phyloP scores from a whole-genome alignment of 2,329 filamentous ascomycete species.

The Verticillium nubilum region DNA sequence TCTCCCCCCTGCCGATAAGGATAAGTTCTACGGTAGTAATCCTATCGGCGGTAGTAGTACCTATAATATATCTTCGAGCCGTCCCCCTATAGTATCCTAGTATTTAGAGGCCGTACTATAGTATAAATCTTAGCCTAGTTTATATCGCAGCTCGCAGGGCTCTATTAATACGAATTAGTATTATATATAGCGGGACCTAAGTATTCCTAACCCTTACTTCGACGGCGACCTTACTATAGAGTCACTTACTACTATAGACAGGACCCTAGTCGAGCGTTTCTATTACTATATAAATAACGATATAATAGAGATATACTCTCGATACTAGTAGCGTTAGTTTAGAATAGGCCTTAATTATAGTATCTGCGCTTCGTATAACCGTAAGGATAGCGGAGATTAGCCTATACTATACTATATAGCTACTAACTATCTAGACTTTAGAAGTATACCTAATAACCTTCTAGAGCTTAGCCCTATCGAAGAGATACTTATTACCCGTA shows the following conservation, averaged over 20 bases:
- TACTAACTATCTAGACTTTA: not conserved
- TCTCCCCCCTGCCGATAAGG: no score
- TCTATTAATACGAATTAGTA: not conserved
- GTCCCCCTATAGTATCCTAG: no score
- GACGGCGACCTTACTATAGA: not conserved
- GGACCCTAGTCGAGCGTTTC: not conserved
- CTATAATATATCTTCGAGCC: no score
- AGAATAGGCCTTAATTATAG: not conserved
- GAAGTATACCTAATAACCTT: not conserved
- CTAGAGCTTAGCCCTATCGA: not conserved
- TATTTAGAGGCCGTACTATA: not conserved
- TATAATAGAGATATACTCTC: not conserved
- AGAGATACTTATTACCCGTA: not conserved
- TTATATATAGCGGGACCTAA: not conserved
- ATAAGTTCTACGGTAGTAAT: no score
- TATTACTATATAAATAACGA: not conserved
- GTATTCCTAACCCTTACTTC: not conserved
- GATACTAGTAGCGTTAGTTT: not conserved
- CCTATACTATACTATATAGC: not conserved
- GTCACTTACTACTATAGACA: not conserved
- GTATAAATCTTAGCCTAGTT: not conserved
- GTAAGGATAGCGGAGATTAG: not conserved
- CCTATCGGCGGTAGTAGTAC: no score
- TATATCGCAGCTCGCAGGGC: not conserved
- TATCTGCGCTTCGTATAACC: not conserved